Percentiles rank a stretch among this genome's conserved stretches.
Evolutionary conservation across 2,329 filamentous ascomycete genomes (phyloP).

Genomic region (Cladophialophora chaetospira): DNA sequence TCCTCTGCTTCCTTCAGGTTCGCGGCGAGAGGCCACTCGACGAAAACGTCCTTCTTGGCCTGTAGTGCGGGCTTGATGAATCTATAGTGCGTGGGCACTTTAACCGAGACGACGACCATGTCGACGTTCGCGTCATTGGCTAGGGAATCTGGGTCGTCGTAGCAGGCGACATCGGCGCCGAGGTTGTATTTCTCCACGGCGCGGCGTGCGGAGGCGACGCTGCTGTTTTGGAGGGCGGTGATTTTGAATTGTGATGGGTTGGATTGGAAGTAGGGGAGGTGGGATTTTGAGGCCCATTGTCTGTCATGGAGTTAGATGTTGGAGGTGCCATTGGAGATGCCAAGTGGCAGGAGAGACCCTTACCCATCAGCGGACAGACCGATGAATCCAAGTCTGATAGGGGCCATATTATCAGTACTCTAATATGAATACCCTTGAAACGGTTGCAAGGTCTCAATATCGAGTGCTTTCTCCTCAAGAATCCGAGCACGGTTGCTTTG

Average conservation of each 20-base stretch:
- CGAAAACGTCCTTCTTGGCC: conserved; percentile 56
- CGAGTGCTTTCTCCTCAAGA: too few relatives aligned
- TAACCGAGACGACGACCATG: conserved; percentile 56
- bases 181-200: conserved; percentile 50
- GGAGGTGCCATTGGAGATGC: too few relatives aligned
- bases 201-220: conserved; percentile 44
- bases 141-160: conserved; percentile 46
- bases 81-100: conserved; percentile 55
- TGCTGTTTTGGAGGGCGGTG: conserved; percentile 45
- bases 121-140: conserved; percentile 55
- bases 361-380: conserved; percentile 22
- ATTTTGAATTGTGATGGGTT: conserved; percentile 10
- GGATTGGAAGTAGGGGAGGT: conserved; percentile 12
- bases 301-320: background rate
- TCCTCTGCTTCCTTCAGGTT: conserved; percentile 45
- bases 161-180: conserved; percentile 46
- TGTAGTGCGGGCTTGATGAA: conserved; percentile 50
- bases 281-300: conserved; percentile 19
- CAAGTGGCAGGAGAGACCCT: background rate
- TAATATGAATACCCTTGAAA: too few relatives aligned
- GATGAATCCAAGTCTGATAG: conserved; percentile 13
- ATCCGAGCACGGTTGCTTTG: too few relatives aligned
- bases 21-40: conserved; percentile 61
- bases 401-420: too few relatives aligned
- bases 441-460: too few relatives aligned